Conservation (phyloP, 2,329 filamentous ascomycete genomes). For the Neurospora sp. region DNA sequence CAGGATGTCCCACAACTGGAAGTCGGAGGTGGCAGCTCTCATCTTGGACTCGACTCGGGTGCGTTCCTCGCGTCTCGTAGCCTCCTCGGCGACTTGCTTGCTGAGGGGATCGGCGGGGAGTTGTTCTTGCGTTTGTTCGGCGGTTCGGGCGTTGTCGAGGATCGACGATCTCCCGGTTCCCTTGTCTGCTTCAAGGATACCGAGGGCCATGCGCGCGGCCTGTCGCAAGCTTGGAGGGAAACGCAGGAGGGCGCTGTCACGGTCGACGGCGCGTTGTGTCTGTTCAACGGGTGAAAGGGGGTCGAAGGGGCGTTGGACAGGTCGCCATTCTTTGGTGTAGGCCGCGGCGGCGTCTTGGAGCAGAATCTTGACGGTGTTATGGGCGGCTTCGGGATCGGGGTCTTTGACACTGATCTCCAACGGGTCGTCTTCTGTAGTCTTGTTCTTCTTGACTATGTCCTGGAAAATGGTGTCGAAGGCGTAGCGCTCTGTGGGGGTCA, state of each 20-base stretch:
- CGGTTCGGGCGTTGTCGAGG: neutral
- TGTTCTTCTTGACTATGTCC: slow-evolving; percentile 35
- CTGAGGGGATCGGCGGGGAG: slow-evolving; percentile 13
- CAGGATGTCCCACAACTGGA: slow-evolving; percentile 56
- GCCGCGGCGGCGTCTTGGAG: slow-evolving; percentile 18
- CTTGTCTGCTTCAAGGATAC: slow-evolving; percentile 21
- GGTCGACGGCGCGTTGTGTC: slow-evolving; percentile 19
- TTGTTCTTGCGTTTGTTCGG: slow-evolving; percentile 18
- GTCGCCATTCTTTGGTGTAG: slow-evolving; percentile 5
- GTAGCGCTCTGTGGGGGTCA: slow-evolving; percentile 43
- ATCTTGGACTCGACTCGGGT: slow-evolving; percentile 44
- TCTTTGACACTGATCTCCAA: neutral
- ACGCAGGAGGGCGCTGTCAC: slow-evolving; percentile 26
- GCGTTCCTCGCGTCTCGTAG: slow-evolving; percentile 35
- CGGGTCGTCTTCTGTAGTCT: neutral
- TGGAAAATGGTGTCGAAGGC: slow-evolving; percentile 46
- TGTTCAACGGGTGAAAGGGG: slow-evolving; percentile 12
- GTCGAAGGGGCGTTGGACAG: slow-evolving; percentile 9
- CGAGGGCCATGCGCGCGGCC: slow-evolving; percentile 29
- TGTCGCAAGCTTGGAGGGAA: slow-evolving; percentile 31
- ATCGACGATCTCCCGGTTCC: neutral
- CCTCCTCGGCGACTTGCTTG: slow-evolving; percentile 29
- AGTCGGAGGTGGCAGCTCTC: slow-evolving; percentile 45
- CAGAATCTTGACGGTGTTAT: slow-evolving; percentile 17
- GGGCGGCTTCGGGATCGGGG: slow-evolving; percentile 1